Evolutionary conservation across 352 stramenopile species (phyloP).

Genomic region (Halophytophthora polymorphica): DNA sequence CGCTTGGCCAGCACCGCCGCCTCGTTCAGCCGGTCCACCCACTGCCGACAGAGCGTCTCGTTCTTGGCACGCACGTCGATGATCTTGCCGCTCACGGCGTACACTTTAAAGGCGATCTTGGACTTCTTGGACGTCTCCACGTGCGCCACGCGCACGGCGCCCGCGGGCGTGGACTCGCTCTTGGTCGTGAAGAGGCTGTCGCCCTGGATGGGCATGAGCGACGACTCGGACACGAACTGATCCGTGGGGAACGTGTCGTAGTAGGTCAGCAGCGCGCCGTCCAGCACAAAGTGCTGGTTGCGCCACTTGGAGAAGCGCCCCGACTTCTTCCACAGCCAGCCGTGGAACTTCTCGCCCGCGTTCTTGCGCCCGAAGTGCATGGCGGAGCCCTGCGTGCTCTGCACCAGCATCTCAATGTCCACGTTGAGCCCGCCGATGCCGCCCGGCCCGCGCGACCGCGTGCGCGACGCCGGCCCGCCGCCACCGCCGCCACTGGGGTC

Average conservation of each 20-base stretch:
- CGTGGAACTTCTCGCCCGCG: constrained; percentile 70
- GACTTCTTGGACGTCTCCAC: constrained; percentile 74
- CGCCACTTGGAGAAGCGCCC: constrained; percentile 79
- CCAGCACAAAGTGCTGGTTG: constrained; percentile 83
- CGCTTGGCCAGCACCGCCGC: constrained; percentile 66
- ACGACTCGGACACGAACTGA: constrained; percentile 65
- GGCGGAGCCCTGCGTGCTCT: constrained; percentile 71
- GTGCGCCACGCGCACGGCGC: constrained; percentile 71
- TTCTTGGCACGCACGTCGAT: constrained; percentile 82
- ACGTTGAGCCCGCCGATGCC: constrained; percentile 59
- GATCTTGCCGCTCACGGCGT: constrained; percentile 78
- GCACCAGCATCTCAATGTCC: constrained; percentile 82
- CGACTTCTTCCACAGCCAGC: constrained; percentile 83
- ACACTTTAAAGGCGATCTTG: constrained; percentile 83
- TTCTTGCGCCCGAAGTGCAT: constrained; percentile 68
- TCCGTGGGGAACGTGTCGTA: constrained; percentile 83
- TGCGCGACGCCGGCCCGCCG: constrained; percentile 11
- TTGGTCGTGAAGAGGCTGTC: constrained; percentile 73
- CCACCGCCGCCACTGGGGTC: no score
- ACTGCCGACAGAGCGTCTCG: constrained; percentile 65
- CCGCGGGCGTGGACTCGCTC: constrained; percentile 61
- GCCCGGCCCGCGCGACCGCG: constrained; percentile 16
- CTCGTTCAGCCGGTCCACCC: constrained; percentile 71
- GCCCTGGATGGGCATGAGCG: constrained; percentile 50
- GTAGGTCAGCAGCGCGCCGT: constrained; percentile 73